Conservation (phyloP, 1,284 basidiomycete genomes). For the Apiotrichum gamsii region DNA sequence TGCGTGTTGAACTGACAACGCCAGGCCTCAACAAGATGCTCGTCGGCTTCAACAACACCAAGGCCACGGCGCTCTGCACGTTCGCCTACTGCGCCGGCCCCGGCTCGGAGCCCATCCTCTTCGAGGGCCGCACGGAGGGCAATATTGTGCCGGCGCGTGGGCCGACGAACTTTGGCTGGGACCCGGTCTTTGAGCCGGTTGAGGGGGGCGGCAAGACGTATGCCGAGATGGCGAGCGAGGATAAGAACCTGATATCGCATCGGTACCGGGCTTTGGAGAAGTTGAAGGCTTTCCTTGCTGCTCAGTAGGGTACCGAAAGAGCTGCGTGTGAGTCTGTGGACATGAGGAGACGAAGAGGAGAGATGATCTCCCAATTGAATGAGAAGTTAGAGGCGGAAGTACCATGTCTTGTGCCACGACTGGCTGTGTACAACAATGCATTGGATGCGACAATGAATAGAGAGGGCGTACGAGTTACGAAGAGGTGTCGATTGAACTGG, state of each 20-base stretch:
- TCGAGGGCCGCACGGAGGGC: constrained; percentile 86
- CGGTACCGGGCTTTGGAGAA: constrained; percentile 79
- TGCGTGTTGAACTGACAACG: no score
- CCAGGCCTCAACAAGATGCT: constrained; percentile 79
- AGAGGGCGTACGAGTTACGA: no score
- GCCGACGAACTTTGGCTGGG: constrained; percentile 77
- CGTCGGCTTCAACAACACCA: constrained; percentile 70
- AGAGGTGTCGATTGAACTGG: no score
- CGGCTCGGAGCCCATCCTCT: constrained; percentile 66
- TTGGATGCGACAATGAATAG: no score
- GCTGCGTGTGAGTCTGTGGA: no score
- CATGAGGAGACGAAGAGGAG: no score
- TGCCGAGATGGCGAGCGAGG: constrained; percentile 81
- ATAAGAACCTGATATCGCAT: constrained; percentile 88
- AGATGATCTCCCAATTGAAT: no score
- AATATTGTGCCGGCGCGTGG: constrained; percentile 81
- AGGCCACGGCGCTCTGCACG: constrained; percentile 86
- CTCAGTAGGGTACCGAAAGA: constrained; percentile 19
- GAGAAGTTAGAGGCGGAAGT: no score
- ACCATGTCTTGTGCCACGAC: no score
- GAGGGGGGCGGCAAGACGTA: constrained; percentile 55
- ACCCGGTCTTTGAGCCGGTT: constrained; percentile 75
- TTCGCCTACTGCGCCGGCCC: constrained; percentile 89
- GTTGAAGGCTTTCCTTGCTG: constrained; percentile 60
- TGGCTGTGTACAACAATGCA: no score